Conservation (phyloP, 192 early-diverging fungal genomes). For the Spizellomyces punctatus region DNA sequence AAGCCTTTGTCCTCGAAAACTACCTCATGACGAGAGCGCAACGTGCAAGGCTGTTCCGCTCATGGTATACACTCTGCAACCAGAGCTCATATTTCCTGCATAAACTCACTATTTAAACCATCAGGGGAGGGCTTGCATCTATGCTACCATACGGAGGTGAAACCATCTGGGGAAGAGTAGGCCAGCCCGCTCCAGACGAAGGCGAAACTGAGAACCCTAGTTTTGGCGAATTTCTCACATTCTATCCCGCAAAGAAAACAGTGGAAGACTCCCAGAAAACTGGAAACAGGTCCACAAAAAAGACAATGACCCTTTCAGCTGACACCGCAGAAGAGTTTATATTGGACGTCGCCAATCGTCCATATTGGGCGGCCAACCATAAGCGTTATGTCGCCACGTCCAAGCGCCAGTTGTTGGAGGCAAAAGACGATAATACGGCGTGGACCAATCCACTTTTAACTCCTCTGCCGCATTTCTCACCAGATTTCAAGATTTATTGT, state of each 20-base stretch:
- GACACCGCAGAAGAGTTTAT: background rate
- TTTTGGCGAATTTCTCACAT: slow-evolving; percentile 13
- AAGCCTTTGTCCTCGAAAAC: slow-evolving; percentile 73
- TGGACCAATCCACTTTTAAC: slow-evolving; percentile 85
- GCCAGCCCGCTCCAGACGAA: slow-evolving; percentile 73
- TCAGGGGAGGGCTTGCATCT: slow-evolving; percentile 62
- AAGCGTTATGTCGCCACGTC: slow-evolving; percentile 55
- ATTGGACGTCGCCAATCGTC: background rate
- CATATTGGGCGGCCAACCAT: slow-evolving; percentile 21
- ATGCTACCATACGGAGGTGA: slow-evolving; percentile 87
- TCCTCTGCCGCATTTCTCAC: slow-evolving; percentile 55
- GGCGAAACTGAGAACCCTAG: background rate
- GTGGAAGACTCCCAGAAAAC: background rate
- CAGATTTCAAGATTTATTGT: slow-evolving; percentile 76
- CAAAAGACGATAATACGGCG: slow-evolving; percentile 55
- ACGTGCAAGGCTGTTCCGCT: slow-evolving; percentile 73
- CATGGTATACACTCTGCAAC: slow-evolving; percentile 49
- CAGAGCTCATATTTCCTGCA: too few relatives aligned
- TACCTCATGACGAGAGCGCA: slow-evolving; percentile 57
- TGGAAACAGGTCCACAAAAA: background rate
- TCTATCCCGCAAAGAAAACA: slow-evolving; percentile 2
- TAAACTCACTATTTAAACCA: background rate
- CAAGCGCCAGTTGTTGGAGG: slow-evolving; percentile 58
- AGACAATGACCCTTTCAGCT: background rate
- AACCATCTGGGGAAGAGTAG: slow-evolving; percentile 71